Conservation (phyloP, 306 rosid species). For the Purshia tridentata region DNA sequence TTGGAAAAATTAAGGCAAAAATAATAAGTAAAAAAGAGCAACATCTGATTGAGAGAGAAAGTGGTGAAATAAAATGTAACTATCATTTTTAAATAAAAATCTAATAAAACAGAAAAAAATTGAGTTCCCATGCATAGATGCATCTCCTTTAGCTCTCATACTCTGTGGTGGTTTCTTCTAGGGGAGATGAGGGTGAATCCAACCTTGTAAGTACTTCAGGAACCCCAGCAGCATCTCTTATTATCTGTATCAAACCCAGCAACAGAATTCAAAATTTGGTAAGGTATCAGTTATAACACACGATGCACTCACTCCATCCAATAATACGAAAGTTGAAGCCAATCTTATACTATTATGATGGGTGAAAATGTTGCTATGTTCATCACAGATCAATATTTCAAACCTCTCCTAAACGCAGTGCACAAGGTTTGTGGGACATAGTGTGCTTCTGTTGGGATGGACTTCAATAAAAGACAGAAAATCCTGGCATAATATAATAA, state of each 20-base stretch:
- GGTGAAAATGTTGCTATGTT: not conserved
- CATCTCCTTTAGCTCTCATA: slow-evolving; percentile 66
- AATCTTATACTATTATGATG: not conserved
- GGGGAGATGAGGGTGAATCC: slow-evolving; percentile 50
- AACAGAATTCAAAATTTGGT: slow-evolving; percentile 1
- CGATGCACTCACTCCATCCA: not conserved
- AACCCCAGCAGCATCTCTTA: slow-evolving; percentile 76
- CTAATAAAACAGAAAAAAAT: slow-evolving; percentile 17
- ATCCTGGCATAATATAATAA: not conserved
- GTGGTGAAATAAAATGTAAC: slow-evolving; percentile 1
- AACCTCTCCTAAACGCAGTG: not conserved
- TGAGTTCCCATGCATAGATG: slow-evolving; percentile 24
- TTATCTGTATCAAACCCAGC: slow-evolving; percentile 57
- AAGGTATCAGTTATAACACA: not conserved
- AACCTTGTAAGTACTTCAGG: slow-evolving; percentile 94
- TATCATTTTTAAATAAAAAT: slow-evolving; percentile 15
- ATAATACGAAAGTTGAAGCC: not conserved
- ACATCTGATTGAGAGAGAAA: slow-evolving; percentile 11
- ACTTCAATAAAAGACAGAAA: not conserved
- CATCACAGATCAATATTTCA: not conserved
- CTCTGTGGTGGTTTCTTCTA: slow-evolving; percentile 54
- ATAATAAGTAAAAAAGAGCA: not conserved
- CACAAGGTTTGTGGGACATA: not conserved
- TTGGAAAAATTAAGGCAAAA: not conserved
- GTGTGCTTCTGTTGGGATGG: not conserved